Evolutionary conservation across 2,329 filamentous ascomycete species (phyloP), one percentile per base, ranked within the genome.

Genomic region (Fonsecaea pedrosoi): DNA sequence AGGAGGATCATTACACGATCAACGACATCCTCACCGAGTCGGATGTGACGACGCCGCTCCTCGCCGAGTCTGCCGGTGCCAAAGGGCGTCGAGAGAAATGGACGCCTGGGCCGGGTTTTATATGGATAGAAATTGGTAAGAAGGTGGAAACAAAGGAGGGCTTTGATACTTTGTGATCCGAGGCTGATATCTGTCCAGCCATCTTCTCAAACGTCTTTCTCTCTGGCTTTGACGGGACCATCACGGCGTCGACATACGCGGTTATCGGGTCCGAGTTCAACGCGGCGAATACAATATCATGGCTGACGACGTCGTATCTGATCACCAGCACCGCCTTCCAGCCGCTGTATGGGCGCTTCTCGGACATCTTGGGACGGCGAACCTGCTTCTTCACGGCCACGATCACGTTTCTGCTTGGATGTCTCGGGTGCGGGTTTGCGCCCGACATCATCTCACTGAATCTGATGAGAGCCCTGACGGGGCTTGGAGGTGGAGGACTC

Each of bases 141-240:
- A 66, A 53, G 21, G 25, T 25, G 25, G 25, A 25, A 54, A 38
- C 21, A 69, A 56, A 13, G 25, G 48, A 15, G 50, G 6, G 9
- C 3, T 12, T 12, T 30, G 12, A 21, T n/a, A 30, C 48, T 35
- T 18, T 21, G 42, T 57, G 9, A 15, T 34, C 21, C 38, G 69
- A 61, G 1, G 67, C 42, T 21, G 8, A 58, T 54, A 3, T 4
- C n/a, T 5, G 18, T 62, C 25, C 54, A 81, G 82, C 87, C 35
- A 87, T 89, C 71, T 87, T 89, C 80, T 82, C 84, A 53, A 89
- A 89, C 68, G 86, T 89, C 6, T 89, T 90, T 66, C 81, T 90
- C 8, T 85, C 85, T 32, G 87, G 86, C 2, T 81, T 82, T 66
- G 79, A 82, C 59, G 76, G 78, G 13, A 82, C 80, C 1, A 79